These are phyloP conservation scores for Agrostemma githago DNA, from an alignment of 148 eudicot genomes.

Conservation along the genomic window DNA sequence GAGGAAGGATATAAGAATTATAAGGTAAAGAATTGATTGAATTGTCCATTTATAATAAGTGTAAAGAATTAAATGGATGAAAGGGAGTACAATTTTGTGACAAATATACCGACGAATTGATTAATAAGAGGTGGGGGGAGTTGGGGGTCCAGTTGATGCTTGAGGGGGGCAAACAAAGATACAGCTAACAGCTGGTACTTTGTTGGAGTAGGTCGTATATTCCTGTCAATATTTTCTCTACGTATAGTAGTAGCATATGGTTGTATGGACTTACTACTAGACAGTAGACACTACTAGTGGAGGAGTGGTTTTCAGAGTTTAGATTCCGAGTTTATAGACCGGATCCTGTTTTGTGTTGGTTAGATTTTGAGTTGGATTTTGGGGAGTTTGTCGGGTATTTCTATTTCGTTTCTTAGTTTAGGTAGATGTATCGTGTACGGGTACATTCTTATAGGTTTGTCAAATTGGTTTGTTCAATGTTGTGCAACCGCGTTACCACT, in stretches of 20 bases:
- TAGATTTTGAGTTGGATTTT: too few relatives aligned
- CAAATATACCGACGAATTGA: too few relatives aligned
- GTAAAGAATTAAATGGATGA: too few relatives aligned
- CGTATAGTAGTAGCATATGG: background rate
- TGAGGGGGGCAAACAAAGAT: background rate
- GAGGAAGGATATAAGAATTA: too few relatives aligned
- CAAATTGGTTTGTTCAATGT: too few relatives aligned
- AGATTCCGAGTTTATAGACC: background rate
- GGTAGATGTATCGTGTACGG: too few relatives aligned
- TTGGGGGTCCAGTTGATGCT: conserved; percentile 11
- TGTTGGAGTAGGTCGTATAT: conserved; percentile 16
- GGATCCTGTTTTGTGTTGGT: background rate
- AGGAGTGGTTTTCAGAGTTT: background rate
- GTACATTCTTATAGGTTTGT: too few relatives aligned
- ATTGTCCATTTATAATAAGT: too few relatives aligned
- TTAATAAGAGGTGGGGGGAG: background rate
- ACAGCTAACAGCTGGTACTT: conserved; percentile 22
- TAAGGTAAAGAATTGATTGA: too few relatives aligned
- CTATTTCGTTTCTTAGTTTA: too few relatives aligned
- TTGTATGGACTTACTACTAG: background rate
- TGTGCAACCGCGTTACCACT: too few relatives aligned
- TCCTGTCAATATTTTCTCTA: conserved; percentile 1
- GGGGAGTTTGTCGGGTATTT: background rate
- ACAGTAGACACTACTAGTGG: background rate
- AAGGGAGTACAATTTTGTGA: too few relatives aligned